Evolutionary conservation across 331 rosid species (phyloP).

Genomic region (Malus hybrid): DNA sequence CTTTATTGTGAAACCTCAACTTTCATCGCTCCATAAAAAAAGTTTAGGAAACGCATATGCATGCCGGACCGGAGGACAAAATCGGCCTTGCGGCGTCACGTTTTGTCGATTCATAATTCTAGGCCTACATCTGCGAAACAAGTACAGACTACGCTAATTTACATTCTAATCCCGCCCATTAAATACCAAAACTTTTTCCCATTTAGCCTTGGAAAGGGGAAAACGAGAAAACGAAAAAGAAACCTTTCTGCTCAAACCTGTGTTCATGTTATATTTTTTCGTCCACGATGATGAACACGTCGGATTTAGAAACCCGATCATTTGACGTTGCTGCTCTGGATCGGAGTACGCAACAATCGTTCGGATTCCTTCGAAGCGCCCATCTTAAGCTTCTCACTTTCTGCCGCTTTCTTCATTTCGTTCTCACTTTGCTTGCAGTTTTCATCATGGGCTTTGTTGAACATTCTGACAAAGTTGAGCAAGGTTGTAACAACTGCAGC

Average conservation of each 20-base stretch:
- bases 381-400: slow-evolving; percentile 42
- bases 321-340: slow-evolving; percentile 46
- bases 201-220: not conserved
- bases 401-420: slow-evolving; percentile 63
- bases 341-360: slow-evolving; percentile 31
- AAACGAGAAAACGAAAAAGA: not conserved
- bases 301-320: slow-evolving; percentile 2
- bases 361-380: slow-evolving; percentile 31
- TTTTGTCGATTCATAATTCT: not conserved
- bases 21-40: not conserved
- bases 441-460: slow-evolving; percentile 69
- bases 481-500: slow-evolving; percentile 69
- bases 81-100: not conserved
- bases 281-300: not conserved
- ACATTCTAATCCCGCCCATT: not conserved
- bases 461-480: slow-evolving; percentile 72
- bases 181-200: not conserved
- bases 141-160: not conserved
- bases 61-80: not conserved
- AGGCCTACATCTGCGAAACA: not conserved
- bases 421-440: slow-evolving; percentile 70
- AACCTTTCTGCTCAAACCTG: not conserved
- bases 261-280: not conserved
- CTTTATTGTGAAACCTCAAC: no score
- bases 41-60: no score